Conservation (phyloP, 352 stramenopile species). For the Achlya hypogyna region DNA sequence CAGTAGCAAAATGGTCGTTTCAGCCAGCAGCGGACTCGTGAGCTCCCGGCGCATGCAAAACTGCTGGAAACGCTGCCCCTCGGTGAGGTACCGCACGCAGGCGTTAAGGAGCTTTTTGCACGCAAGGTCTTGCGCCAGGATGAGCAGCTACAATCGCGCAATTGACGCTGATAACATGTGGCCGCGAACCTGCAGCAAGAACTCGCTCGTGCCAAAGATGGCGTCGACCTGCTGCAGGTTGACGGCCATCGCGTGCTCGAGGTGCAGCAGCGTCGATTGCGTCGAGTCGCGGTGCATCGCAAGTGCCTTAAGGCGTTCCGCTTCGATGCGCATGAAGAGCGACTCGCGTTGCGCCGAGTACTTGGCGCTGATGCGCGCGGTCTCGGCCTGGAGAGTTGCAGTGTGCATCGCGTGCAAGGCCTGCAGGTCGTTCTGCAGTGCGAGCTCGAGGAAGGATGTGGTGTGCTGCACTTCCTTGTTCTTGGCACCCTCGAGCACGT, state of each 20-base stretch:
- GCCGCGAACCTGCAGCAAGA: conserved; percentile 33
- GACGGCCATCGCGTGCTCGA: conserved; percentile 48
- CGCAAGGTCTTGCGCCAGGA: conserved; percentile 64
- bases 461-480: conserved; percentile 32
- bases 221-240: conserved; percentile 47
- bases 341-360: conserved; percentile 39
- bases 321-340: conserved; percentile 31
- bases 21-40: conserved; percentile 58
- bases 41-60: conserved; percentile 61
- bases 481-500: conserved; percentile 34
- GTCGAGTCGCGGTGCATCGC: conserved; percentile 44
- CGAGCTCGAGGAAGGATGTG: conserved; percentile 36
- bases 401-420: conserved; percentile 58
- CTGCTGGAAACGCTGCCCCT: conserved; percentile 36
- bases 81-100: conserved; percentile 46
- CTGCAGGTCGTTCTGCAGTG: conserved; percentile 48
- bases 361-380: conserved; percentile 50
- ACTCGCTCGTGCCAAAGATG: conserved; percentile 67
- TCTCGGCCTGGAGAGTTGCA: conserved; percentile 40
- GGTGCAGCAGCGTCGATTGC: conserved; percentile 36
- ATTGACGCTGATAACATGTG: neutral
- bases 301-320: conserved; percentile 35
- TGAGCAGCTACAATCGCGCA: conserved; percentile 29
- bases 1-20: conserved; percentile 54
- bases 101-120: conserved; percentile 43